Percentiles rank a stretch among this genome's conserved stretches.
phyloP scores from a whole-genome alignment of 2,329 filamentous ascomycete genomes.

The Canariomyces notabilis region DNA sequence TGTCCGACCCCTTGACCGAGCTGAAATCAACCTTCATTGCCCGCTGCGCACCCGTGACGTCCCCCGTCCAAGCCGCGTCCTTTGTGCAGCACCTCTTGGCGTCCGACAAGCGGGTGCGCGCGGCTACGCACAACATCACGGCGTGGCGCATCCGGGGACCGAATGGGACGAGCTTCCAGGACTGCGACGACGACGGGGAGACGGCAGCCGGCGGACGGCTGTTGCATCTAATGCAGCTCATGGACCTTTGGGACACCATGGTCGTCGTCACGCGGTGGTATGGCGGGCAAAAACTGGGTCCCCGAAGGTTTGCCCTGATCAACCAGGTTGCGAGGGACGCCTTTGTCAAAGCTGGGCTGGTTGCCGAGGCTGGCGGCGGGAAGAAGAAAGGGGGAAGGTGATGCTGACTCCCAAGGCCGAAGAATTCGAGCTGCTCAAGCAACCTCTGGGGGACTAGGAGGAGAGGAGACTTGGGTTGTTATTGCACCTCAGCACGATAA shows the following conservation, averaged over 20 bases:
- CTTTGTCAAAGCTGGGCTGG: slow-evolving; percentile 68
- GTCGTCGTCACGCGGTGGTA: slow-evolving; percentile 96
- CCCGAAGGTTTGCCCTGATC: slow-evolving; percentile 84
- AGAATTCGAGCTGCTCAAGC: background rate
- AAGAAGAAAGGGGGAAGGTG: slow-evolving; percentile 41
- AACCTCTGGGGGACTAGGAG: background rate
- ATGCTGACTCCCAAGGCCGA: background rate
- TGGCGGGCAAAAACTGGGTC: slow-evolving; percentile 82
- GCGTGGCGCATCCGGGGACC: slow-evolving; percentile 78
- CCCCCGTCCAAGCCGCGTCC: slow-evolving; percentile 63
- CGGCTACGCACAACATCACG: slow-evolving; percentile 90
- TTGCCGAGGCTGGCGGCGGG: slow-evolving; percentile 29
- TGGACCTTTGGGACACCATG: slow-evolving; percentile 89
- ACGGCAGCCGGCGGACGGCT: slow-evolving; percentile 82
- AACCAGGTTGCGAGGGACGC: slow-evolving; percentile 82
- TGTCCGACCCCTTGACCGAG: slow-evolving; percentile 71
- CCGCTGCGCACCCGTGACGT: slow-evolving; percentile 64
- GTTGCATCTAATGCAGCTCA: slow-evolving; percentile 86
- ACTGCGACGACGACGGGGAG: slow-evolving; percentile 96
- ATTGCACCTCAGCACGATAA: background rate
- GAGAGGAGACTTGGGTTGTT: background rate
- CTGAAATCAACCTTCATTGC: slow-evolving; percentile 87
- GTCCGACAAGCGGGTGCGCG: slow-evolving; percentile 77
- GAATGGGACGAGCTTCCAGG: slow-evolving; percentile 62
- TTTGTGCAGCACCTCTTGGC: slow-evolving; percentile 72